Base-by-base conservation (phyloP, 2,329 filamentous ascomycete species). In the Pseudocercospora fuligena region DNA sequence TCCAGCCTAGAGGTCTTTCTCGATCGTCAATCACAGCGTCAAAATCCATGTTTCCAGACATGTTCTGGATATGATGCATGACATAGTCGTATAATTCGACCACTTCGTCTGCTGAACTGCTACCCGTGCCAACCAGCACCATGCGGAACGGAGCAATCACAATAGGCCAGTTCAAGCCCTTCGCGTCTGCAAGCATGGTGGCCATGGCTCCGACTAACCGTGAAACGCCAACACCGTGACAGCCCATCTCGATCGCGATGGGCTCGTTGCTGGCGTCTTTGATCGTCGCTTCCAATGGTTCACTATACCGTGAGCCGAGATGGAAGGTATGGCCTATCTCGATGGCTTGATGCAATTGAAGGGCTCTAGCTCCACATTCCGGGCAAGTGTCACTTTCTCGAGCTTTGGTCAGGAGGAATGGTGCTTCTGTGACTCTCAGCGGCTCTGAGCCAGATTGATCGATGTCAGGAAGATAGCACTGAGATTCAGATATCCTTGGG, bases 301-400 rank as follows among this genome's bases (percentile, higher is more conserved):
- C 83, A 25, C 91, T 94, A 81, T 99, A 99, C 31, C 94, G 88
- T 1, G 92, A 94, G 11, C 94, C 94, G 1, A 99, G 88, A 78
- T 96, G 90, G 80, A 99, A 99, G 0, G 95, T 98, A 79, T 99
- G 95, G 0, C 93, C 95, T 16, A 98, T 85, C 80, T 99, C 95
- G 59, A 98, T 90, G 7, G 93, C 92, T 68, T 87, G 89, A 65
- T 90, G 86, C 2, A 91, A 83, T 51, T 83, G 83, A 23, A 98
- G 82, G 1, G 78, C 91, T 5, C 56, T 31, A 0, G 82, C 74
- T 0, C 80, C 75, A 76, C 95, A 99, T 46, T 85, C 83, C 0
- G 92, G 88, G 73, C 95, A 99, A 11, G 79, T 73, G 74, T 96
- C 92, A 12, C 91, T 92, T 51, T 88, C 80, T 57, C 82, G 82